A percentile compares a stretch with the other conserved stretches of the same genome.
Conservation (phyloP, 106 monocot species). For the Dendrobium huoshanense region DNA sequence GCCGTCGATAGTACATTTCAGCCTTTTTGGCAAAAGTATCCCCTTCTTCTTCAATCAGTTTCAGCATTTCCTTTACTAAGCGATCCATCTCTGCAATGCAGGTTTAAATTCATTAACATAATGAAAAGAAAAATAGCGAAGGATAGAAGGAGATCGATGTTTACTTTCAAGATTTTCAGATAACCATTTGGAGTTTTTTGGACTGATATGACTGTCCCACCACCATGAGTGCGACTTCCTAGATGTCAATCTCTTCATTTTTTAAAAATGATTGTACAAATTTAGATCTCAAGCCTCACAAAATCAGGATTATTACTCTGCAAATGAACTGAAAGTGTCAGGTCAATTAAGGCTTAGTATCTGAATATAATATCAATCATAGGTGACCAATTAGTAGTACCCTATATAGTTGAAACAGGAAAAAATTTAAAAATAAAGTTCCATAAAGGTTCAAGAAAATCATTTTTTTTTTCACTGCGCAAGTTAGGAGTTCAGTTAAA, state of each 20-base stretch:
- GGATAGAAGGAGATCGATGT: neutral
- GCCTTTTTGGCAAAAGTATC: constrained; percentile 76
- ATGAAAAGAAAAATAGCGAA: neutral
- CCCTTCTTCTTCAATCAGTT: constrained; percentile 65
- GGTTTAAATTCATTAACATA: neutral
- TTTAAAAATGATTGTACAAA: neutral
- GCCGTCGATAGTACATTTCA: constrained; percentile 59
- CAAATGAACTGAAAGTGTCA: neutral
- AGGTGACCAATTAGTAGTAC: too few relatives aligned
- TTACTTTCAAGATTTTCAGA: constrained; percentile 64
- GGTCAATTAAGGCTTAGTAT: neutral
- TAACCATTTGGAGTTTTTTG: constrained; percentile 72
- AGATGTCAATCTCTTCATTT: constrained; percentile 34
- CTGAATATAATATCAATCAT: too few relatives aligned
- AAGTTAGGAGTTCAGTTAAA: too few relatives aligned
- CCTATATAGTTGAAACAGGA: too few relatives aligned
- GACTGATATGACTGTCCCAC: constrained; percentile 75
- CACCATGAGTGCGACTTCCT: constrained; percentile 76
- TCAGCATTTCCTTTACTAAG: constrained; percentile 65
- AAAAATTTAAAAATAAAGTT: too few relatives aligned
- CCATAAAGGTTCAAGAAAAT: too few relatives aligned
- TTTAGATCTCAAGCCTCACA: neutral
- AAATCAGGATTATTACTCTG: constrained; percentile 5
- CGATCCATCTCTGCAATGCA: constrained; percentile 41
- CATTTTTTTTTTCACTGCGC: too few relatives aligned